Percentiles rank a stretch among this genome's conserved stretches.
These are phyloP conservation scores for Pisolithus marmoratus DNA, from an alignment of 768 basidiomycete species.

Conservation along the genomic window DNA sequence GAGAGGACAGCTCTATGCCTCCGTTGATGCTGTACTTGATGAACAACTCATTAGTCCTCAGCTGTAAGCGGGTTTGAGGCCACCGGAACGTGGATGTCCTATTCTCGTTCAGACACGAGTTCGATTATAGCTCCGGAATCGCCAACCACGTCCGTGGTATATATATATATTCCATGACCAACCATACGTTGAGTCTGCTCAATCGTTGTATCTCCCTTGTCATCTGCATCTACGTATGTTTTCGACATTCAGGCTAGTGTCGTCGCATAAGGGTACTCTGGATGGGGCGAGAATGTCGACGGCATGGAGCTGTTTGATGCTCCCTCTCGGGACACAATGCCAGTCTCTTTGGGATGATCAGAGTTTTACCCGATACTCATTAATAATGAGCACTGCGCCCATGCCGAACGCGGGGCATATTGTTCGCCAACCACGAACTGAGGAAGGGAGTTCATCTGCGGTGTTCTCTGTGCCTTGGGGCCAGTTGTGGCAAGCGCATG, in stretches of 20 bases:
- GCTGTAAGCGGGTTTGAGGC: constrained; percentile 78
- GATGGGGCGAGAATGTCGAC: constrained; percentile 46
- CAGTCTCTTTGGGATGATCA: background rate
- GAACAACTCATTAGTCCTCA: constrained; percentile 64
- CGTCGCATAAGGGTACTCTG: constrained; percentile 64
- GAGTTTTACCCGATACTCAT: constrained; percentile 40
- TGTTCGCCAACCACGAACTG: constrained; percentile 90
- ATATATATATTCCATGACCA: constrained; percentile 75
- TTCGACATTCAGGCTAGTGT: constrained; percentile 21
- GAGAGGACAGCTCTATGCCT: constrained; percentile 72
- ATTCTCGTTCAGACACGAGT: background rate
- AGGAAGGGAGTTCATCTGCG: constrained; percentile 75
- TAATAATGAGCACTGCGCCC: constrained; percentile 87
- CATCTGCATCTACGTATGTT: constrained; percentile 2
- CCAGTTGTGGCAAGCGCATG: constrained; percentile 42
- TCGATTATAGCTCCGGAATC: constrained; percentile 11
- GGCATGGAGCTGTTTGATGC: constrained; percentile 12
- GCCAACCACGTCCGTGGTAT: constrained; percentile 53
- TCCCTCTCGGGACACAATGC: constrained; percentile 33
- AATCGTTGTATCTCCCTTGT: constrained; percentile 14
- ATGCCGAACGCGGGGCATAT: constrained; percentile 72
- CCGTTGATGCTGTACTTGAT: constrained; percentile 80
- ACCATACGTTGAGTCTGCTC: constrained; percentile 39
- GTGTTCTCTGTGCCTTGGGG: constrained; percentile 47
- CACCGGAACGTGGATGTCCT: constrained; percentile 94